Percentiles rank a stretch among this genome's conserved stretches.
These are phyloP conservation scores for Neofusicoccum umdonicola DNA, from an alignment of 2,329 filamentous ascomycete genomes.

Conservation along the genomic window DNA sequence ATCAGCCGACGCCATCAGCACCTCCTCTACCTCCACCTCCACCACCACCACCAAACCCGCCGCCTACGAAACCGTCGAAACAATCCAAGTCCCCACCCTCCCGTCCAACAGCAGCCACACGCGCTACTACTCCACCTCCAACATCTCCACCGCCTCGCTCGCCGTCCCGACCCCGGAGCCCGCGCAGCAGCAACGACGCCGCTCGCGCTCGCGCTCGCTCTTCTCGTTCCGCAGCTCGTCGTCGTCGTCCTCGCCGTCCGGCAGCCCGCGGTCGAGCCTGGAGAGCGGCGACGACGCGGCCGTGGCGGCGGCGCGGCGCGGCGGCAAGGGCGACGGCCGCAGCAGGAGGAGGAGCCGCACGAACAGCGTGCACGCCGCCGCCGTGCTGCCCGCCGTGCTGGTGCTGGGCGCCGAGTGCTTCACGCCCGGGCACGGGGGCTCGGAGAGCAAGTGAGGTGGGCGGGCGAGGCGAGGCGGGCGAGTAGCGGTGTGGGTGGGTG, in stretches of 20 bases:
- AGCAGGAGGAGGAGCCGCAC: conserved; percentile 8
- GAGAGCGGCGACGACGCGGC: background rate
- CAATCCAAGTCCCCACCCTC: background rate
- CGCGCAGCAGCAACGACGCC: background rate
- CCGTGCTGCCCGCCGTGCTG: conserved; percentile 34
- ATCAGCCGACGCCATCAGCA: background rate
- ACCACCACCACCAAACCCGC: background rate
- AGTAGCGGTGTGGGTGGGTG: too few relatives aligned
- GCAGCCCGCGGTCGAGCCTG: background rate
- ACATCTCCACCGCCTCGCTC: background rate
- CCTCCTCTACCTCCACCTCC: background rate
- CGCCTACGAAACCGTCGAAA: background rate
- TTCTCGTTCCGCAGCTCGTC: conserved; percentile 3
- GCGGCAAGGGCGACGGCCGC: background rate
- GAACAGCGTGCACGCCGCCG: conserved; percentile 33
- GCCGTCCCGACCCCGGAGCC: background rate
- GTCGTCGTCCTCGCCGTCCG: background rate
- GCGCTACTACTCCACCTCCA: background rate
- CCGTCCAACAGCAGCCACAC: background rate
- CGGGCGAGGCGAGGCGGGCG: too few relatives aligned
- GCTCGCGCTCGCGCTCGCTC: background rate
- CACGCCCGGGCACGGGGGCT: conserved; percentile 24
- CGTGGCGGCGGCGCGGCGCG: background rate
- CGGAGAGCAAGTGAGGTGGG: background rate
- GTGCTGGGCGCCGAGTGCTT: conserved; percentile 36